Evolutionary conservation across 148 eudicot genomes (phyloP).

Genomic region (Rhododendron ovatum): DNA sequence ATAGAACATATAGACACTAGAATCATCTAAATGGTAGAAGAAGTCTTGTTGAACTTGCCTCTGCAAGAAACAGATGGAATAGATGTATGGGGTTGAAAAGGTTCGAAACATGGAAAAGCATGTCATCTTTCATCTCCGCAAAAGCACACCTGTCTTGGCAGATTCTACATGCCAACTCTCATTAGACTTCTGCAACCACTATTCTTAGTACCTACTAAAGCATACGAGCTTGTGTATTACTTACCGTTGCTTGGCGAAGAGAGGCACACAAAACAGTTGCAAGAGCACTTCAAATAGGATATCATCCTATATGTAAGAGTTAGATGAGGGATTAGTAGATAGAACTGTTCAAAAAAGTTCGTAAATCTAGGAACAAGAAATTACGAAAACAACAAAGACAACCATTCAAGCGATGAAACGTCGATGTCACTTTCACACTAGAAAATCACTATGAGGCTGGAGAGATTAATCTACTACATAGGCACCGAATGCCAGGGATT

Average conservation of each 20-base stretch:
- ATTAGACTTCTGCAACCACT: conserved; percentile 7
- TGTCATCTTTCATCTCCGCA: conserved; percentile 34
- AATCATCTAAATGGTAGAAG: background rate
- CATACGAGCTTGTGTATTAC: conserved; percentile 13
- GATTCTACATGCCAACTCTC: conserved; percentile 26
- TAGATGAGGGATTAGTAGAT: conserved; percentile 14
- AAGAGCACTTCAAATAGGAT: conserved; percentile 77
- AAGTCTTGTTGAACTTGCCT: conserved; percentile 38
- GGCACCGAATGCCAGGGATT: background rate
- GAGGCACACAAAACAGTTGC: conserved; percentile 48
- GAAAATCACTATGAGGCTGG: background rate
- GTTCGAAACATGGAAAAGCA: conserved; percentile 45
- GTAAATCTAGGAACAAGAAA: background rate
- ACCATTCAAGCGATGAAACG: background rate
- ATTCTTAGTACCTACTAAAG: background rate
- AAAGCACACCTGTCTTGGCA: conserved; percentile 21
- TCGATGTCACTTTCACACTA: background rate
- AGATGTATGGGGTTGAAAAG: conserved; percentile 67
- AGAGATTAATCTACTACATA: background rate
- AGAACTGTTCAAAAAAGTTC: conserved; percentile 1
- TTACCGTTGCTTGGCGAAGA: conserved; percentile 40
- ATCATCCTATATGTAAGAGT: conserved; percentile 55
- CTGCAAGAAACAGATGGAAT: conserved; percentile 76
- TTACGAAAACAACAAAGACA: background rate
- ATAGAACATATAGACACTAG: background rate